Conservation (phyloP, 495 filamentous ascomycete genomes). For the Penicillium cosmopolitanum region DNA sequence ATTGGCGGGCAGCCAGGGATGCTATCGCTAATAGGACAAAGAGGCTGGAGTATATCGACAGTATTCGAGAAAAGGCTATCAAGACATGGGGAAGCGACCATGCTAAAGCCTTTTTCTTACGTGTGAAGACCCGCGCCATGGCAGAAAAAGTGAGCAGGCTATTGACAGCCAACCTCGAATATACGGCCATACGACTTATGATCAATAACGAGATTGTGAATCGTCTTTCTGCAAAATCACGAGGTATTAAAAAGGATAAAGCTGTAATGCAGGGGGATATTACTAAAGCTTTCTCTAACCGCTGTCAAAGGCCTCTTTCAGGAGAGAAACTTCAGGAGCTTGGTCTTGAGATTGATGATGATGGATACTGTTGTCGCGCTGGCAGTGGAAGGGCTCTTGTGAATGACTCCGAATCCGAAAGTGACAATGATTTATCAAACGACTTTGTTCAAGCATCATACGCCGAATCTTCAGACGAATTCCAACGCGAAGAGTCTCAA, state of each 20-base stretch:
- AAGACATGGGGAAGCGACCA: background rate
- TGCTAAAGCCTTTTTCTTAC: background rate
- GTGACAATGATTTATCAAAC: background rate
- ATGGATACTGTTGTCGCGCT: background rate
- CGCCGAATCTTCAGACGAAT: background rate
- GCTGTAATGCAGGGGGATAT: background rate
- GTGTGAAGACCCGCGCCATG: background rate
- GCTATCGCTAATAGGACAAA: background rate
- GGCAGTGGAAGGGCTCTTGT: background rate
- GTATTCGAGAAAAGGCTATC: background rate
- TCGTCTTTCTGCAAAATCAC: background rate
- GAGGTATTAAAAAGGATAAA: background rate
- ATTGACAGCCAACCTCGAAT: background rate
- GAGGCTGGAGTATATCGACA: background rate
- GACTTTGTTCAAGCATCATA: background rate
- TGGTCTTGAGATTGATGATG: background rate
- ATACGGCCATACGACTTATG: background rate
- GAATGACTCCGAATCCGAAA: background rate
- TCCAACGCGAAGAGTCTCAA: background rate
- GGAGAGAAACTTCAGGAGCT: background rate
- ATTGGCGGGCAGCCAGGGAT: background rate
- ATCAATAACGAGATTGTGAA: background rate
- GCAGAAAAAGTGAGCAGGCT: background rate
- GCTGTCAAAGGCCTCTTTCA: background rate
- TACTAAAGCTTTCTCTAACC: background rate